phyloP scores from a whole-genome alignment of 179 eudicot species.

The Silene coronaria region DNA sequence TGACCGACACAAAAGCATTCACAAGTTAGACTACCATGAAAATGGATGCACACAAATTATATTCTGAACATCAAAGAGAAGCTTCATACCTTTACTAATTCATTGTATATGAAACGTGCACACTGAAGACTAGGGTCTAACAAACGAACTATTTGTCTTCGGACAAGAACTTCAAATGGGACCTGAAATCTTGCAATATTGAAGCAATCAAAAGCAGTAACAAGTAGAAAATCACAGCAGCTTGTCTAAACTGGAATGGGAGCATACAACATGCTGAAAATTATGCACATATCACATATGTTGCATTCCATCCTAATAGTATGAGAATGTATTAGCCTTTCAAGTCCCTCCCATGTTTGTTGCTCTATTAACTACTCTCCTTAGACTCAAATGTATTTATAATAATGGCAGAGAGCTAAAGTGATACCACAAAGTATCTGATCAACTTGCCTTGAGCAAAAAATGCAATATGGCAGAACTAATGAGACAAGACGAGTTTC shows the following conservation, averaged over 20 bases:
- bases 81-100: constrained; percentile 42
- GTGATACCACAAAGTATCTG: neutral
- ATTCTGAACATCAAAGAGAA: neutral
- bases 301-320: neutral
- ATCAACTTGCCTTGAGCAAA: neutral
- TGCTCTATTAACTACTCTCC: constrained; percentile 1
- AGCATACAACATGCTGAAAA: constrained; percentile 2
- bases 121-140: constrained; percentile 61
- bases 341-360: neutral
- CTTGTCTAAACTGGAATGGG: constrained; percentile 4
- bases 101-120: constrained; percentile 43
- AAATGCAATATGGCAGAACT: neutral
- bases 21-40: constrained; percentile 8
- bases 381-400: neutral
- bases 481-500: neutral
- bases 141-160: constrained; percentile 57
- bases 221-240: neutral
- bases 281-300: neutral
- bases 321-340: constrained; percentile 7
- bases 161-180: constrained; percentile 61
- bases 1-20: neutral
- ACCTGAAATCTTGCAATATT: constrained; percentile 29
- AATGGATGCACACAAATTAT: neutral
- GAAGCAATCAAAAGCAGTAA: constrained; percentile 13
- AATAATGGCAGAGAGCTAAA: neutral